Evolutionary conservation across 225 moss, liverwort and hornwort genomes (phyloP).

Genomic region (Polytrichum formosum): DNA sequence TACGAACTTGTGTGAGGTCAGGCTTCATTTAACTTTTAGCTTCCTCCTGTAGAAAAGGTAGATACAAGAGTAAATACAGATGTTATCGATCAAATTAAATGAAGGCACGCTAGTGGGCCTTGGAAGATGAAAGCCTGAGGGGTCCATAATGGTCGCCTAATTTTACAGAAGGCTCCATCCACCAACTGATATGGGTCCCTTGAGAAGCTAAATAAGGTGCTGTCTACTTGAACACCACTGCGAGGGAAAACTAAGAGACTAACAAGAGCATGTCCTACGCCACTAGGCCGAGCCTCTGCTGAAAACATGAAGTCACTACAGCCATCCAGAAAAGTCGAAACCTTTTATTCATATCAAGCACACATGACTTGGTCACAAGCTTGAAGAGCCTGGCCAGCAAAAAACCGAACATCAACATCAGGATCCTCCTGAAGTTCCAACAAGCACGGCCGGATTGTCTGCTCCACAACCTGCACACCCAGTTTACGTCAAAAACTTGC

Average conservation of each 20-base stretch:
- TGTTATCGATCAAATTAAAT: constrained; percentile 31
- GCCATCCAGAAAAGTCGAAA: constrained; percentile 10
- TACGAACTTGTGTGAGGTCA: constrained; percentile 18
- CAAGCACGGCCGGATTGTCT: constrained; percentile 94
- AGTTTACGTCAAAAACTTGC: too few relatives aligned
- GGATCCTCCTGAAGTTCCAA: constrained; percentile 95
- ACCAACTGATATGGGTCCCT: constrained; percentile 32
- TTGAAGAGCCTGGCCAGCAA: constrained; percentile 92
- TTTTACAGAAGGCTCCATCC: constrained; percentile 50
- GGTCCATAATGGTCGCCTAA: constrained; percentile 35
- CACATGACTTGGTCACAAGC: constrained; percentile 99
- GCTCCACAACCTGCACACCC: constrained; percentile 80
- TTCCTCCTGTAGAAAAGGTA: constrained; percentile 36
- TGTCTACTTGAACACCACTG: constrained; percentile 33
- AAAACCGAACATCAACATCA: constrained; percentile 97
- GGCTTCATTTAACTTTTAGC: constrained; percentile 30
- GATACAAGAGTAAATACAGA: constrained; percentile 57
- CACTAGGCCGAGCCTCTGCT: constrained; percentile 23
- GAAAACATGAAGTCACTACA: constrained; percentile 22
- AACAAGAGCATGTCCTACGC: constrained; percentile 25
- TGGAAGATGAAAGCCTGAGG: constrained; percentile 34
- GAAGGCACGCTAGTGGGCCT: constrained; percentile 32
- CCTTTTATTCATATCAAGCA: constrained; percentile 37
- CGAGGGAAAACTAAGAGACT: constrained; percentile 22
- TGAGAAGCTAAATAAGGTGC: constrained; percentile 29